Evolutionary conservation across 345 rosid genomes (phyloP), one percentile per base, ranked within the genome.

Genomic region (Abelmoschus esculentus): DNA sequence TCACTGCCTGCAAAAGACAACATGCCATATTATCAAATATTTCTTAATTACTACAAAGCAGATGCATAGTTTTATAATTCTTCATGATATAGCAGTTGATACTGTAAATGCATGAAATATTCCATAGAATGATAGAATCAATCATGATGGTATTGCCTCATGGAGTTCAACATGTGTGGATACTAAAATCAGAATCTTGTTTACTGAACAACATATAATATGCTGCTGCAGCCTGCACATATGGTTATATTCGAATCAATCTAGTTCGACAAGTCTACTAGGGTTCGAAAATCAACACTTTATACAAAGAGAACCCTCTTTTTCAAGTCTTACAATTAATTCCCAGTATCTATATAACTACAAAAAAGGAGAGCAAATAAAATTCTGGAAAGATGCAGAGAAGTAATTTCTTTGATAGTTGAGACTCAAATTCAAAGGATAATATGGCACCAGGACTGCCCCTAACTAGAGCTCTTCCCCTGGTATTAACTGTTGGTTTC

Each of bases 261-360:
- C 9, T 29, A 47, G 6, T 46, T 12, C 38, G 15, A 66, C 56
- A 46, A 46, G 56, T 66, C 56, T 29, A 47, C 56, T 66, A 50
- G 44, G 70, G 70, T 32, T 50, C 59, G n/a, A n/a, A 31, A 15
- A 10, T n/a, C 31, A 46, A 68, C 14, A 53, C 66, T 67, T 72
- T 46, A 68, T 26, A 72, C 73, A 60, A 52, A 52, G 6, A 58
- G 49, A 70, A 28, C 63, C 63, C 73, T 68, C 60, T 62, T 26
- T 40, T 40, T 50, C 40, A 50, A 50, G 18, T 50, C 54, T 50
- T 50, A 29, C 22, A 17, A 52, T 65, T 28, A 22, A 46, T 36
- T 49, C 31, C 26, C 69, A 18, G 58, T 14, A 42, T 66, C 38
- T 6, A 14, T 46, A 50, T 38, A 47, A 3, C 29, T 71, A 59